Percentiles rank a stretch among this genome's conserved stretches.
phyloP scores from a whole-genome alignment of 2,329 filamentous ascomycete genomes.

The Colletotrichum scovillei region DNA sequence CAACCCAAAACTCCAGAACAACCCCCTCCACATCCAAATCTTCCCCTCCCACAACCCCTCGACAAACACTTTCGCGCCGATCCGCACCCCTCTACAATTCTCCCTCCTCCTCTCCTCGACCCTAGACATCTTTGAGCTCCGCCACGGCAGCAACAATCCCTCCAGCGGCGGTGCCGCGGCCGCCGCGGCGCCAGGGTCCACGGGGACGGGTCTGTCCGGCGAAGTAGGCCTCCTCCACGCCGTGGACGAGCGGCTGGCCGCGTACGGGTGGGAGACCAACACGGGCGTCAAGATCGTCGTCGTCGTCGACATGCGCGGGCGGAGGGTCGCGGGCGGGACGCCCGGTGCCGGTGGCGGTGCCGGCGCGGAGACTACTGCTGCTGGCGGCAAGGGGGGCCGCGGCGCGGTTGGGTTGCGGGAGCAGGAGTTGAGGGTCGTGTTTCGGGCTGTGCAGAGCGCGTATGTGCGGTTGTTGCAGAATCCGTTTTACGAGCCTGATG shows the following conservation, averaged over 20 bases:
- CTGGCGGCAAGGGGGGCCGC: slow-evolving; percentile 44
- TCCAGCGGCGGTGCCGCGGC: slow-evolving; percentile 39
- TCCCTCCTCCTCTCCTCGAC: slow-evolving; percentile 90
- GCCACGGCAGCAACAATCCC: slow-evolving; percentile 72
- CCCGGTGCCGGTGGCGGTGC: background rate
- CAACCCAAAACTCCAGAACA: slow-evolving; percentile 73
- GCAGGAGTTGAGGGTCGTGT: slow-evolving; percentile 90
- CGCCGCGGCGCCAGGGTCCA: background rate
- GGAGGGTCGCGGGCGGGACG: slow-evolving; percentile 53
- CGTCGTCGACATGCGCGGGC: slow-evolving; percentile 89
- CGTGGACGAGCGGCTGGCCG: slow-evolving; percentile 90
- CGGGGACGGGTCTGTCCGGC: slow-evolving; percentile 69
- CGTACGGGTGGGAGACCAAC: slow-evolving; percentile 97
- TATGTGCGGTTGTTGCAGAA: slow-evolving; percentile 92
- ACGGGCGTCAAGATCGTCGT: slow-evolving; percentile 92
- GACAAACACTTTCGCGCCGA: slow-evolving; percentile 62
- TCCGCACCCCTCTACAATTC: slow-evolving; percentile 86
- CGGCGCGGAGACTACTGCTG: slow-evolving; percentile 13
- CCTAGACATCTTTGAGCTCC: slow-evolving; percentile 93
- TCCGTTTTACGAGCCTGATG: slow-evolving; percentile 93
- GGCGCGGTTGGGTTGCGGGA: slow-evolving; percentile 78
- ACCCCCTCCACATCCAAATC: slow-evolving; percentile 91
- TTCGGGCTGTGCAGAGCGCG: slow-evolving; percentile 90
- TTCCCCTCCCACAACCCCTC: slow-evolving; percentile 79
- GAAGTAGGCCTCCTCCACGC: slow-evolving; percentile 94